Evolutionary conservation across 2,329 filamentous ascomycete species (phyloP).

Genomic region (Beauveria sp.): DNA sequence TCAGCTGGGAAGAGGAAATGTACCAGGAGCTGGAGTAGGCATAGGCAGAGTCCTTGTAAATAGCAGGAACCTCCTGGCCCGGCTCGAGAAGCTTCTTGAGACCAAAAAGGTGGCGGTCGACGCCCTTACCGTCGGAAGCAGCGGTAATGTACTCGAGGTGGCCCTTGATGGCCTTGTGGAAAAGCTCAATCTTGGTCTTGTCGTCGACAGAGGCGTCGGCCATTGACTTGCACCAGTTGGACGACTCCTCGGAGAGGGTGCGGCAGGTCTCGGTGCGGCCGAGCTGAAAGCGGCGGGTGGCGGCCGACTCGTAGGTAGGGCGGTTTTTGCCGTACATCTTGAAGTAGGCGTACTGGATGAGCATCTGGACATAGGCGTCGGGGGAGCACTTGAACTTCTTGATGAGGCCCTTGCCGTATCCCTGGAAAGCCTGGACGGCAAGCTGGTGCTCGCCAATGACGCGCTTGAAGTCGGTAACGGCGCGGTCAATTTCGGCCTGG

Average conservation of each 20-base stretch:
- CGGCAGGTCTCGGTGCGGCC: conserved; percentile 96
- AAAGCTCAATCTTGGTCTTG: conserved; percentile 61
- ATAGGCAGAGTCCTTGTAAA: conserved; percentile 84
- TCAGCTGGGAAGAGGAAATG: conserved; percentile 81
- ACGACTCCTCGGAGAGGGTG: conserved; percentile 80
- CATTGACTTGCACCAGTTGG: conserved; percentile 86
- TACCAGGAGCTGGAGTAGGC: conserved; percentile 82
- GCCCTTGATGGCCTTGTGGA: conserved; percentile 71
- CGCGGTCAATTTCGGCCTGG: conserved; percentile 69
- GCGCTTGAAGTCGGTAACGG: conserved; percentile 67
- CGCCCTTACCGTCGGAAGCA: conserved; percentile 85
- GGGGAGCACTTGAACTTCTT: conserved; percentile 99
- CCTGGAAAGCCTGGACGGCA: conserved; percentile 89
- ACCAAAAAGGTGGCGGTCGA: conserved; percentile 94
- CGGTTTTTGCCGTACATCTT: conserved; percentile 99
- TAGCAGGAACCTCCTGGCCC: conserved; percentile 70
- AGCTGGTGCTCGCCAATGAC: conserved; percentile 86
- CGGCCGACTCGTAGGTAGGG: conserved; percentile 94
- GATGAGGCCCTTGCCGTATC: conserved; percentile 95
- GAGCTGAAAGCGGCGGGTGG: conserved; percentile 89
- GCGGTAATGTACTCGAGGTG: conserved; percentile 88
- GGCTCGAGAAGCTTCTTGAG: conserved; percentile 82
- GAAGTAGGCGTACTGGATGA: conserved; percentile 95
- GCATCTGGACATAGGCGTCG: conserved; percentile 96
- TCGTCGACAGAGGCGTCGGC: conserved; percentile 57